Evolutionary conservation across 2,329 filamentous ascomycete species (phyloP).

Genomic region (Aspergillus fischeri): DNA sequence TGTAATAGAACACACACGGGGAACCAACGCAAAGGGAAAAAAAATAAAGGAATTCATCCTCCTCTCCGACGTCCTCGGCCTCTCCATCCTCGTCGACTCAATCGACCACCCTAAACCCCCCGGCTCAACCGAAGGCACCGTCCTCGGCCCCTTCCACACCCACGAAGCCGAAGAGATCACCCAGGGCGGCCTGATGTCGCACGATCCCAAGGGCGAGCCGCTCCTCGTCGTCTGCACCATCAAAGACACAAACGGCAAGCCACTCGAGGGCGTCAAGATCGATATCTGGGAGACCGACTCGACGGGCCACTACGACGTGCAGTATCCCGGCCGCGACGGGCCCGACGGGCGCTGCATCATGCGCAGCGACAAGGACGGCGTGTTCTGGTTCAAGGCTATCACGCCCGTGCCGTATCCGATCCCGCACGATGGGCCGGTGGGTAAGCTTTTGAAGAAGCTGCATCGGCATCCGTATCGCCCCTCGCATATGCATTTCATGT

Average conservation of each 20-base stretch:
- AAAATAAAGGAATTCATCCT: slow-evolving; percentile 66
- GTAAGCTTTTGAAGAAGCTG: slow-evolving; percentile 61
- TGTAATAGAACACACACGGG: slow-evolving; percentile 22
- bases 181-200: slow-evolving; percentile 61
- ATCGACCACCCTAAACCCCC: slow-evolving; percentile 79
- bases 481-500: slow-evolving; percentile 84
- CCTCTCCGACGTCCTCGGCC: slow-evolving; percentile 72
- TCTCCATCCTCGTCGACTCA: slow-evolving; percentile 74
- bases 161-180: slow-evolving; percentile 61
- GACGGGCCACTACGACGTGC: slow-evolving; percentile 77
- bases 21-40: not conserved
- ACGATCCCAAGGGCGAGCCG: slow-evolving; percentile 65
- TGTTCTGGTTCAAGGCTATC: slow-evolving; percentile 82
- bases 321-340: slow-evolving; percentile 60
- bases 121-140: slow-evolving; percentile 68
- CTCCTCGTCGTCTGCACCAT: slow-evolving; percentile 71
- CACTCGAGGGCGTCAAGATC: slow-evolving; percentile 63
- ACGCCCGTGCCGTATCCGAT: slow-evolving; percentile 83
- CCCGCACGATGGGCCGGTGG: slow-evolving; percentile 78
- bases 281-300: slow-evolving; percentile 85
- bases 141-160: slow-evolving; percentile 79
- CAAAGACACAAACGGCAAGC: slow-evolving; percentile 59
- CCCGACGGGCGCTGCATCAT: slow-evolving; percentile 72
- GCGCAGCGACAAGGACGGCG: slow-evolving; percentile 64
- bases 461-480: slow-evolving; percentile 75